These are phyloP conservation scores for Thelephora terrestris DNA, from an alignment of 1,284 basidiomycete genomes.

Conservation along the genomic window DNA sequence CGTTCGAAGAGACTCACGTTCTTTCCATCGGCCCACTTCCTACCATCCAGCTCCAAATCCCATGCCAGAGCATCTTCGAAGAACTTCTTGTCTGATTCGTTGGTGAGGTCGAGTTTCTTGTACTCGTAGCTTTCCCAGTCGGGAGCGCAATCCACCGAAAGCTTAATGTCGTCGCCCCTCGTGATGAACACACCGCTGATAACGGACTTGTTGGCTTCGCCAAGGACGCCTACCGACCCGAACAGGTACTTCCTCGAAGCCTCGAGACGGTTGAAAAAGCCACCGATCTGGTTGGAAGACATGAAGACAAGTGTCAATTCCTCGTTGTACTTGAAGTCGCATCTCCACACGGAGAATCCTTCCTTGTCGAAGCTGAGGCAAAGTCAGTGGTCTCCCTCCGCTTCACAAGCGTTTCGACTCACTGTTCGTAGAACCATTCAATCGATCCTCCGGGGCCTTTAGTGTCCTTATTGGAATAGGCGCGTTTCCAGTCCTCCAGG, in stretches of 20 bases:
- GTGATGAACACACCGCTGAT: constrained; percentile 77
- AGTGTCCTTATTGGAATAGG: constrained; percentile 97
- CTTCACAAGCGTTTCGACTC: constrained; percentile 13
- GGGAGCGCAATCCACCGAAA: constrained; percentile 77
- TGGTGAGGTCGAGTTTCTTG: constrained; percentile 59
- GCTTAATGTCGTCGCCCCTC: constrained; percentile 65
- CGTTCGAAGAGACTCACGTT: constrained; percentile 37
- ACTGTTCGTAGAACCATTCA: constrained; percentile 91
- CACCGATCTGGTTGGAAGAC: constrained; percentile 85
- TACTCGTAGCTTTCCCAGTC: constrained; percentile 89
- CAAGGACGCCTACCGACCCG: constrained; percentile 87
- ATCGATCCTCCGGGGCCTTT: constrained; percentile 63
- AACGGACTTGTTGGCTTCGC: constrained; percentile 64
- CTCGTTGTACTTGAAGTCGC: constrained; percentile 96
- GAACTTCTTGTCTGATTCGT: constrained; percentile 72
- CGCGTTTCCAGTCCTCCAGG: constrained; percentile 97
- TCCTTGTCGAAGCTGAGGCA: constrained; percentile 72
- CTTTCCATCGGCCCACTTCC: constrained; percentile 83
- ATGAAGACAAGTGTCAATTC: constrained; percentile 92
- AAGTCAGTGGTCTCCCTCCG: constrained; percentile 9
- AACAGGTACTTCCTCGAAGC: constrained; percentile 93
- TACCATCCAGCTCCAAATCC: constrained; percentile 80
- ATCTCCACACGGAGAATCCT: constrained; percentile 87
- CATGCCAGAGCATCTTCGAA: constrained; percentile 87
- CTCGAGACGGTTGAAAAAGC: constrained; percentile 96